These are phyloP conservation scores for Talaromyces sp. DNA, from an alignment of 2,329 filamentous ascomycete species.

Conservation along the genomic window DNA sequence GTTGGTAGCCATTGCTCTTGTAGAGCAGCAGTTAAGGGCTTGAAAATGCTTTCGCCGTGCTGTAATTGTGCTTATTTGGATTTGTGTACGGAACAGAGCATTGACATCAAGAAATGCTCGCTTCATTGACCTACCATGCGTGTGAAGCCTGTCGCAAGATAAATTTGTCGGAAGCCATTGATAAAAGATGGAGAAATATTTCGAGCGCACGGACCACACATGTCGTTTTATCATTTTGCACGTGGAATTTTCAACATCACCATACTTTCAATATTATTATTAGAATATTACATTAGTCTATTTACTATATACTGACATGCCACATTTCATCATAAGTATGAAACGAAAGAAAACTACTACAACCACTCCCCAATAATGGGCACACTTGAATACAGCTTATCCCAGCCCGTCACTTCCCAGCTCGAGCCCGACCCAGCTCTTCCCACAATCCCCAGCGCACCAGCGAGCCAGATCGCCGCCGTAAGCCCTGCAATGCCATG, in stretches of 20 bases:
- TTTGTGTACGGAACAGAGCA: background rate
- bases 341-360: slow-evolving; percentile 22
- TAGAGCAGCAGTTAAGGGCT: slow-evolving; percentile 17
- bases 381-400: slow-evolving; percentile 64
- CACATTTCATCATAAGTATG: slow-evolving; percentile 10
- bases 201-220: slow-evolving; percentile 2
- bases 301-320: slow-evolving; percentile 8
- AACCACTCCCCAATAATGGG: slow-evolving; percentile 55
- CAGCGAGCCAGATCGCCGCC: slow-evolving; percentile 72
- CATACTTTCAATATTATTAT: background rate
- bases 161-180: background rate
- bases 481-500: slow-evolving; percentile 61
- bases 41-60: background rate
- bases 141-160: background rate
- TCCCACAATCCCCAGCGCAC: slow-evolving; percentile 74
- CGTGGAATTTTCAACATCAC: background rate
- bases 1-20: slow-evolving; percentile 7
- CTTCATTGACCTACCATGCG: background rate
- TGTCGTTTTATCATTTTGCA: background rate
- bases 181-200: background rate
- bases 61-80: background rate
- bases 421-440: slow-evolving; percentile 65
- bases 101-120: background rate
- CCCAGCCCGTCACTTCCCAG: slow-evolving; percentile 78
- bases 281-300: slow-evolving; percentile 5